Conservation (phyloP, 2,329 filamentous ascomycete genomes). For the Xylaria sp. region DNA sequence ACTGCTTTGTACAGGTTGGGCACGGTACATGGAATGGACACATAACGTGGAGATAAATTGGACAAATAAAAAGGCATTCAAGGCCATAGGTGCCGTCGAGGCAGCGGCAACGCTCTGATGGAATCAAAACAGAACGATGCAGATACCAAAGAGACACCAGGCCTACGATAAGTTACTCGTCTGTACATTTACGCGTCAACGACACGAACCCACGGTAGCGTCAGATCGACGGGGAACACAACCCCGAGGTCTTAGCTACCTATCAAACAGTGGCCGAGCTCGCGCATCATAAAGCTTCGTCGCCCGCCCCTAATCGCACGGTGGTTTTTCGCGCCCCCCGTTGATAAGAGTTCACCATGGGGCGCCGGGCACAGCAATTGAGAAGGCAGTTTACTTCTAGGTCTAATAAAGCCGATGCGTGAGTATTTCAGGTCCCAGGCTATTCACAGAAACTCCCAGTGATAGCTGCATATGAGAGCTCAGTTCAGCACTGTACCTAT, state of each 20-base stretch:
- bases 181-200: background rate
- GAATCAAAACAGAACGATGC: background rate
- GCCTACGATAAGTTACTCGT: background rate
- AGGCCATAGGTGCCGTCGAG: constrained; percentile 70
- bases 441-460: background rate
- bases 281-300: background rate
- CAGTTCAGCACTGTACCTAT: background rate
- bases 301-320: background rate
- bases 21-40: constrained; percentile 93
- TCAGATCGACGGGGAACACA: background rate
- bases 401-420: background rate
- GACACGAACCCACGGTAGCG: background rate
- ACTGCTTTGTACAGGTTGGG: constrained; percentile 74
- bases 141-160: background rate
- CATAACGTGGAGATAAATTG: constrained; percentile 79
- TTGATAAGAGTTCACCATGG: background rate
- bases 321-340: background rate
- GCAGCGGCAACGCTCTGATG: constrained; percentile 63
- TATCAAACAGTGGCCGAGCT: background rate
- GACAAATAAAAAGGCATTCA: constrained; percentile 72
- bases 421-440: background rate
- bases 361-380: background rate
- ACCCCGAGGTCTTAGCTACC: background rate
- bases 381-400: background rate
- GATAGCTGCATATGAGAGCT: background rate